These are phyloP conservation scores for Phytophthora syringae DNA, from an alignment of 352 stramenopile genomes.

Conservation along the genomic window DNA sequence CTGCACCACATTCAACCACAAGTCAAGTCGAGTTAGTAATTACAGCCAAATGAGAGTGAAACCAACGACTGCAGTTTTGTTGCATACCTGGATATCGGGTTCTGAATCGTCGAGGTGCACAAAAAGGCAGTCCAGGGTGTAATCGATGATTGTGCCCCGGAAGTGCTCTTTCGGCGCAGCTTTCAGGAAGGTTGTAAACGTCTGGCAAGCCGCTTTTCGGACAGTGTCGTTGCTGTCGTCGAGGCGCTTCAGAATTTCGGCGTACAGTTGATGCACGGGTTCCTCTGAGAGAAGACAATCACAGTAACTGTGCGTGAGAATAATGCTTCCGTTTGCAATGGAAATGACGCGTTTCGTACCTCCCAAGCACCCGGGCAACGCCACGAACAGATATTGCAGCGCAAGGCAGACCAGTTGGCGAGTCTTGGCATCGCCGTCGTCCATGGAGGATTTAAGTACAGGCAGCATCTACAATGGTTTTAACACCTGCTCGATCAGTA, in stretches of 20 bases:
- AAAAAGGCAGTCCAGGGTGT: conserved; percentile 91
- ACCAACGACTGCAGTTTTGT: not conserved
- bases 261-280: conserved; percentile 90
- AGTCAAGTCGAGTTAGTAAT: too few species aligned
- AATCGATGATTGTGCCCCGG: conserved; percentile 90
- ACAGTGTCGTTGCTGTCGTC: conserved; percentile 93
- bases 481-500: too few species aligned
- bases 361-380: conserved; percentile 75
- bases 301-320: conserved; percentile 4
- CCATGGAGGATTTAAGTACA: conserved; percentile 89
- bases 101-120: conserved; percentile 93
- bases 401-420: conserved; percentile 89
- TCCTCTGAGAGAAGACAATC: conserved; percentile 64
- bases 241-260: conserved; percentile 92
- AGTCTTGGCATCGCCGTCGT: conserved; percentile 90
- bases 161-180: conserved; percentile 88
- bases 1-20: conserved; percentile 34
- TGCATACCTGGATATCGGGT: conserved; percentile 75
- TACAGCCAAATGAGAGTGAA: too few species aligned
- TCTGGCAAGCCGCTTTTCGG: conserved; percentile 86
- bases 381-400: conserved; percentile 89
- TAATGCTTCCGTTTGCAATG: too few species aligned
- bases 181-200: conserved; percentile 88
- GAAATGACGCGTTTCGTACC: conserved; percentile 35
- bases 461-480: conserved; percentile 71